Evolutionary conservation across 495 filamentous ascomycete genomes (phyloP).

Genomic region (Melanomma pulvis-pyrius): DNA sequence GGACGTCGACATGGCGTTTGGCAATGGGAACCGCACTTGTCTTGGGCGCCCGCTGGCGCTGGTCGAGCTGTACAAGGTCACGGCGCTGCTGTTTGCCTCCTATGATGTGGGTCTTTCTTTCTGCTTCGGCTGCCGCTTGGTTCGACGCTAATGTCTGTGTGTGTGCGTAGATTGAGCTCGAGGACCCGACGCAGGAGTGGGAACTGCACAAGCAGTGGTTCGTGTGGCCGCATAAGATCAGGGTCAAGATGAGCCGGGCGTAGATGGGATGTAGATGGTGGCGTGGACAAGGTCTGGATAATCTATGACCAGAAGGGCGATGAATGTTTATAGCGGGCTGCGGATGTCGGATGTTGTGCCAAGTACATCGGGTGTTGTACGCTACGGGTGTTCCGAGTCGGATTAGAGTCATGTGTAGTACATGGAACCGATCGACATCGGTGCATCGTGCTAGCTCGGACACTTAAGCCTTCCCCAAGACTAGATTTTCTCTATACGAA

Average conservation of each 20-base stretch:
- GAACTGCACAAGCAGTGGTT: conserved; percentile 24
- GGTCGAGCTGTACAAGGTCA: conserved; percentile 22
- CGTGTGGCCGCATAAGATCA: conserved; percentile 25
- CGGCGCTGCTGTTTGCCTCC: conserved; percentile 10
- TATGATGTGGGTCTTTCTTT: conserved; percentile 13
- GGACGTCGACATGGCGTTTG: conserved; percentile 21
- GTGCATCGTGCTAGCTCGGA: no score
- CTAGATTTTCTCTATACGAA: no score
- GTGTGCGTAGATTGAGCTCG: conserved; percentile 15
- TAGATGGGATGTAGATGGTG: neutral
- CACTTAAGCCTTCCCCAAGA: no score
- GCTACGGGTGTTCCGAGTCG: no score
- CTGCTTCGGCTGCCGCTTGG: neutral
- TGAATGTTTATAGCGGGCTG: no score
- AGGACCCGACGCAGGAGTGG: conserved; percentile 12
- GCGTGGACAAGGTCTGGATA: no score
- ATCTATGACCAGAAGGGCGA: no score
- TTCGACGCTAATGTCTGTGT: neutral
- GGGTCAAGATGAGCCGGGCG: conserved; percentile 15
- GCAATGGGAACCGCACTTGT: conserved; percentile 24
- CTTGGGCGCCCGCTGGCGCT: conserved; percentile 23
- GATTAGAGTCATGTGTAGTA: no score
- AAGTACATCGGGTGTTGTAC: no score
- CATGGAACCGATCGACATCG: no score
- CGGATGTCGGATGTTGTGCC: no score